Base-by-base conservation (phyloP, 176 grass and related monocot species). In the Oryza glumipatula region DNA sequence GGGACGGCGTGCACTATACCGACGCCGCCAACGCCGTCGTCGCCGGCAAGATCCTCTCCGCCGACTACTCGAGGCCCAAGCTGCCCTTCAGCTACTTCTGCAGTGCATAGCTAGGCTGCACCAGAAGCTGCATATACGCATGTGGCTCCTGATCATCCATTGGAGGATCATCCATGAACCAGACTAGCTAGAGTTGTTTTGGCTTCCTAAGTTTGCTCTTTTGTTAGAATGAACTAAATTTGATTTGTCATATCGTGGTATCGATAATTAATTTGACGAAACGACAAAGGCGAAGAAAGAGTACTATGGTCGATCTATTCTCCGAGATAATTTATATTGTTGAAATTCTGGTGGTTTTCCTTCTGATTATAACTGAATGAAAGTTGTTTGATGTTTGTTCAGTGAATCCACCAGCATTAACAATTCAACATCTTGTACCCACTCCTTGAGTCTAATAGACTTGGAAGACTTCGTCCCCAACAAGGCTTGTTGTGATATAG, bases 1-100 rank as follows among this genome's bases (percentile, higher is more conserved):
- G 93, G 95, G 95, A 98, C 85, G 95, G 95, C 30, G 86, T 95
- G 76, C 95, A 98, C 79, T 95, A 95, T 32, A 88, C 95, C 65
- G 93, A 98, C 47, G 93, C 95, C 17, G 93, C 95, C 0, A 98
- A 95, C 73, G 79, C 81, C 38, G 17, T 85, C 10, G 82, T 95
- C 7, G 93, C 95, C 3, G 84, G 21, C 9, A 95, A 91, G 77
- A 93, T 98, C 74, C 80, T 98, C 47, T 88, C 86, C 0, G 69
- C 45, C 32, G 86, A 93, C 11, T 98, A 82, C 82, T 95, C 95
- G 7, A 91, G 23, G 48, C 93, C 95, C 39, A 86, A 65, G 21
- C 6, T 98, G 58, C 82, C 81, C 6, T 95, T 95, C 49, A 67
- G 56, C 80, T 92, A 85, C 81, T 97, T 92, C 83, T 94, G 94